Percentiles rank a stretch among this genome's conserved stretches.
Evolutionary conservation across 306 rosid genomes (phyloP).

Genomic region (Hippophae rhamnoides): DNA sequence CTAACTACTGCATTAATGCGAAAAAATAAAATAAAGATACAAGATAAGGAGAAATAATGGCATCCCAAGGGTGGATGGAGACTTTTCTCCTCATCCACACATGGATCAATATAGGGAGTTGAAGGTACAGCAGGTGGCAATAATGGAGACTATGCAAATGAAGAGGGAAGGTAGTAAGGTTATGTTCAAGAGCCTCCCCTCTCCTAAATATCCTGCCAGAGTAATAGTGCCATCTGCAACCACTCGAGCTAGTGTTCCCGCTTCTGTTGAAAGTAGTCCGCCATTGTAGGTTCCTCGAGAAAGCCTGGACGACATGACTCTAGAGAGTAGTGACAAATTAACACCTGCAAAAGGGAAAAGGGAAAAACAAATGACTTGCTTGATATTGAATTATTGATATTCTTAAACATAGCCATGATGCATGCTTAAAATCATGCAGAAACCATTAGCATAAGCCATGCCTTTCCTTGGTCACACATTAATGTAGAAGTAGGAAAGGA

Average conservation of each 20-base stretch:
- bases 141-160: constrained; percentile 64
- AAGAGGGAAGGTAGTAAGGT: constrained; percentile 81
- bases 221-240: constrained; percentile 88
- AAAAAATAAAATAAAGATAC: too few species aligned
- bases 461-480: too few species aligned
- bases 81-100: too few species aligned
- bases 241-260: constrained; percentile 91
- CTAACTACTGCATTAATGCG: too few species aligned
- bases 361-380: neutral
- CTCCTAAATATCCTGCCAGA: constrained; percentile 63
- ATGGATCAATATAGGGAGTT: constrained; percentile 60
- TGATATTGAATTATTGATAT: neutral
- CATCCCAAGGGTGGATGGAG: too few species aligned
- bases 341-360: constrained; percentile 49
- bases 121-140: constrained; percentile 85
- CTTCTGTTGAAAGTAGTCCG: constrained; percentile 92
- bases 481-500: too few species aligned
- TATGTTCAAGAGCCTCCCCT: constrained; percentile 64
- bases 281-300: constrained; percentile 95
- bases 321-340: constrained; percentile 83
- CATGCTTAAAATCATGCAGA: too few species aligned
- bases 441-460: too few species aligned
- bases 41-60: too few species aligned
- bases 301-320: constrained; percentile 96
- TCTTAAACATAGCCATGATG: neutral